These are phyloP conservation scores for Rhododendron griersonianum DNA, from an alignment of 148 eudicot genomes.

Conservation along the genomic window DNA sequence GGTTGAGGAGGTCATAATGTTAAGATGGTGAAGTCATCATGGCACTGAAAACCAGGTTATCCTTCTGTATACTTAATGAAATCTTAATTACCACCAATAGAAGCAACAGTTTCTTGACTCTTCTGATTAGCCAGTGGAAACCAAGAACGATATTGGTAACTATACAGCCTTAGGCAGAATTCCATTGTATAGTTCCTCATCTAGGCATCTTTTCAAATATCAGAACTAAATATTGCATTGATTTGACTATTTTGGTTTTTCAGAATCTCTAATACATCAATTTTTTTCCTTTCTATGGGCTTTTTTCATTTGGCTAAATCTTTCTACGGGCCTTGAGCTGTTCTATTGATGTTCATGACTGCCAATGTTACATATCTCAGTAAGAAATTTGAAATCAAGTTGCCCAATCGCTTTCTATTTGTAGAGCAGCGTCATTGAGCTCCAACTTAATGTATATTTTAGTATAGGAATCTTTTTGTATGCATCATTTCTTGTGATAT, in stretches of 20 bases:
- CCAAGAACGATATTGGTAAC: background rate
- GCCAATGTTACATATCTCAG: background rate
- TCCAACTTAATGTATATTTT: background rate
- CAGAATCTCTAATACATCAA: background rate
- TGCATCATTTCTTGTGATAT: background rate
- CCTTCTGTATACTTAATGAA: background rate
- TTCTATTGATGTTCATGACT: background rate
- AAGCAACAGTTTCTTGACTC: background rate
- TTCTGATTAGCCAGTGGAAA: background rate
- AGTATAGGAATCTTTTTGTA: background rate
- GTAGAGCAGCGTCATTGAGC: background rate
- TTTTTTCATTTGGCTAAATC: background rate
- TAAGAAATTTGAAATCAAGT: background rate
- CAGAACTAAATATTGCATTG: background rate
- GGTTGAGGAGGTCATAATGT: background rate
- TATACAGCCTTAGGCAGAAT: background rate
- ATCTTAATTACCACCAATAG: background rate
- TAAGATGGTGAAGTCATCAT: background rate
- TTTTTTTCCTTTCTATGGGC: background rate
- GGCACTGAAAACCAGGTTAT: background rate
- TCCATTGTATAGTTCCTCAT: background rate
- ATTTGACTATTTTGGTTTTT: background rate
- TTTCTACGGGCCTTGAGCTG: background rate
- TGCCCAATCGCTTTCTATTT: background rate
- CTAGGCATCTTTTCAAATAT: background rate